Percentiles rank a stretch among this genome's conserved stretches.
Conservation (phyloP, 2,329 filamentous ascomycete species). For the Aphanocladium album region DNA sequence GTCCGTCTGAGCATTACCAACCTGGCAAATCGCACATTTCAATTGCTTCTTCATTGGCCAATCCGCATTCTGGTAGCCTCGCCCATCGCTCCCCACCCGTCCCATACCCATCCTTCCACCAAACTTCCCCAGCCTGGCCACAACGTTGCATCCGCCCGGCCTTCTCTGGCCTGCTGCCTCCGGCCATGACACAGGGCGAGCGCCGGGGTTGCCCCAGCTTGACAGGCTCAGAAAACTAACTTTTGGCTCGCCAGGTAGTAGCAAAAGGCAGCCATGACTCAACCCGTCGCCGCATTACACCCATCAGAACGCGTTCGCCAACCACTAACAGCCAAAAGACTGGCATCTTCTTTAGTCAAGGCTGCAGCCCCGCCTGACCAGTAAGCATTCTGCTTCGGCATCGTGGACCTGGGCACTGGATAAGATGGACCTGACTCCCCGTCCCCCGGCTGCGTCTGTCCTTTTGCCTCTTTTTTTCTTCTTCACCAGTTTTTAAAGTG, state of each 20-base stretch:
- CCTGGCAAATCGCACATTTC: not conserved
- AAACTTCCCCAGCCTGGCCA: constrained; percentile 10
- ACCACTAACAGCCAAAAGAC: not conserved
- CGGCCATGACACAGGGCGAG: not conserved
- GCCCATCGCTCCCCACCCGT: not conserved
- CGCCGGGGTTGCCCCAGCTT: not conserved
- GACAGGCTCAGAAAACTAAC: not conserved
- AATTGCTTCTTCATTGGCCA: not conserved
- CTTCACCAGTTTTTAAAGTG: not conserved
- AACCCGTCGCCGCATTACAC: not conserved
- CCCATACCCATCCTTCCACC: constrained; percentile 5
- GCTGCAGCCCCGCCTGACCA: constrained; percentile 5
- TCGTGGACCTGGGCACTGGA: constrained; percentile 13
- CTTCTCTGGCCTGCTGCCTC: too few species aligned
- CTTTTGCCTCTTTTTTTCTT: not conserved
- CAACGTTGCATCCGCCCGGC: constrained; percentile 18
- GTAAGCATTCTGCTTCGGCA: constrained; percentile 9
- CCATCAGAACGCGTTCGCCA: not conserved
- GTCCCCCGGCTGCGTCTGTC: not conserved
- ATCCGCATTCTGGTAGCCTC: not conserved
- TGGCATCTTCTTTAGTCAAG: not conserved
- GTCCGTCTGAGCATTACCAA: not conserved
- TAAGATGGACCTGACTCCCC: constrained; percentile 8
- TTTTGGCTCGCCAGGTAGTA: not conserved
- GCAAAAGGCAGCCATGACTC: not conserved